phyloP scores from a whole-genome alignment of 805 yeast genomes.

The Allodekkera sacchari region DNA sequence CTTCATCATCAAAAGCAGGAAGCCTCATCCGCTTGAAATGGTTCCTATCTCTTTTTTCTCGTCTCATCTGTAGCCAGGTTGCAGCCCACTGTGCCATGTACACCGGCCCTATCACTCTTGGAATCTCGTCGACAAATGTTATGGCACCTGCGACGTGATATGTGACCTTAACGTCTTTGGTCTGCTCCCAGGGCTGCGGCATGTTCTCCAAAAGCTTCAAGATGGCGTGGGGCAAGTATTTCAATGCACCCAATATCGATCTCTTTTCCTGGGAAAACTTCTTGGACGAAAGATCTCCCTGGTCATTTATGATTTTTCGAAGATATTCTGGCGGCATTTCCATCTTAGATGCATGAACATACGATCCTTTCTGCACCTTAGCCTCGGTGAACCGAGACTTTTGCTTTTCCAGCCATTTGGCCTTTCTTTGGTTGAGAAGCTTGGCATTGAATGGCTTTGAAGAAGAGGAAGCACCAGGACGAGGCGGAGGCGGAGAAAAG shows the following conservation, averaged over 20 bases:
- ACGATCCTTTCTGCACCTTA: constrained; percentile 30
- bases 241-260: constrained; percentile 82
- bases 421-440: constrained; percentile 6
- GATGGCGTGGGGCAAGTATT: constrained; percentile 93
- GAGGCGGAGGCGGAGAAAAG: neutral
- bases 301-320: constrained; percentile 73
- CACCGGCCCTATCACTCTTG: constrained; percentile 86
- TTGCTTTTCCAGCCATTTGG: constrained; percentile 53
- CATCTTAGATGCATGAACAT: constrained; percentile 52
- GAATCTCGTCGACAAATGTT: constrained; percentile 87
- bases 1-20: constrained; percentile 97
- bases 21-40: constrained; percentile 88
- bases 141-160: constrained; percentile 92
- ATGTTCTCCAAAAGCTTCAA: constrained; percentile 84
- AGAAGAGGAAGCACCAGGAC: neutral
- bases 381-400: constrained; percentile 42
- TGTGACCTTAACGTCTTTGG: constrained; percentile 76
- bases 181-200: constrained; percentile 98
- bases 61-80: constrained; percentile 86
- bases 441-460: constrained; percentile 22
- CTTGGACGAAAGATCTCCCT: constrained; percentile 76
- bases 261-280: constrained; percentile 78
- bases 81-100: constrained; percentile 95
- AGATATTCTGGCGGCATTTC: constrained; percentile 94
- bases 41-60: constrained; percentile 84